Evolutionary conservation across 2,329 filamentous ascomycete species (phyloP).

Genomic region (Ilyonectria robusta): DNA sequence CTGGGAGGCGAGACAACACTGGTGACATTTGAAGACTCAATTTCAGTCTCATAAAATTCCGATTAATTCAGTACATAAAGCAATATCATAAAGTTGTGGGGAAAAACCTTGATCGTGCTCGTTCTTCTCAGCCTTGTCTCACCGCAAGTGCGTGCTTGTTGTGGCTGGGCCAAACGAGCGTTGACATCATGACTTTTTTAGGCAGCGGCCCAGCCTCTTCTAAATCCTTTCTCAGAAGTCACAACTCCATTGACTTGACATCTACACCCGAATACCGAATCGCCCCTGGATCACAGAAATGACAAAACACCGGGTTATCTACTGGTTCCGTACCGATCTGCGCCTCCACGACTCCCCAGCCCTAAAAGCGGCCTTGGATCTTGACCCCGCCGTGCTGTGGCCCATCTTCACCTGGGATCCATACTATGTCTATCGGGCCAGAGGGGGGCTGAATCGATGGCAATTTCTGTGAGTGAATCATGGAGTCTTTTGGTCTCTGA

Average conservation of each 20-base stretch:
- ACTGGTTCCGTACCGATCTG: slow-evolving; percentile 85
- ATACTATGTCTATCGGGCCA: slow-evolving; percentile 81
- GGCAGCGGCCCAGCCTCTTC: slow-evolving; percentile 9
- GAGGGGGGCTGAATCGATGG: slow-evolving; percentile 81
- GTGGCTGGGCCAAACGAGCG: slow-evolving; percentile 40
- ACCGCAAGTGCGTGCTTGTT: slow-evolving; percentile 1
- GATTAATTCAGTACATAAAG: no score
- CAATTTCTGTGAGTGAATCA: slow-evolving; percentile 71
- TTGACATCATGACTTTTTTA: slow-evolving; percentile 48
- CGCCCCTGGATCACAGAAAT: slow-evolving; percentile 36
- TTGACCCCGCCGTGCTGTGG: slow-evolving; percentile 78
- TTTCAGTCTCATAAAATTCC: no score
- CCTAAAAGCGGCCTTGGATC: slow-evolving; percentile 77
- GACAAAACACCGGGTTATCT: slow-evolving; percentile 68
- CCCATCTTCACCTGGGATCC: slow-evolving; percentile 87
- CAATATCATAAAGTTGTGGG: background rate
- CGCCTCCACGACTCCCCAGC: slow-evolving; percentile 84
- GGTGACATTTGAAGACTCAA: background rate
- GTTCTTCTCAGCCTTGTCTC: background rate
- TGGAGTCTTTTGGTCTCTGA: background rate
- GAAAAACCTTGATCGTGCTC: background rate
- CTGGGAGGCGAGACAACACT: background rate
- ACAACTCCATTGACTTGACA: background rate
- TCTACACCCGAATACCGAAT: background rate
- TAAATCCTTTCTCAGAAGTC: background rate